These are phyloP conservation scores for Cymbidium sinense DNA, from an alignment of 106 monocot genomes.

Conservation along the genomic window DNA sequence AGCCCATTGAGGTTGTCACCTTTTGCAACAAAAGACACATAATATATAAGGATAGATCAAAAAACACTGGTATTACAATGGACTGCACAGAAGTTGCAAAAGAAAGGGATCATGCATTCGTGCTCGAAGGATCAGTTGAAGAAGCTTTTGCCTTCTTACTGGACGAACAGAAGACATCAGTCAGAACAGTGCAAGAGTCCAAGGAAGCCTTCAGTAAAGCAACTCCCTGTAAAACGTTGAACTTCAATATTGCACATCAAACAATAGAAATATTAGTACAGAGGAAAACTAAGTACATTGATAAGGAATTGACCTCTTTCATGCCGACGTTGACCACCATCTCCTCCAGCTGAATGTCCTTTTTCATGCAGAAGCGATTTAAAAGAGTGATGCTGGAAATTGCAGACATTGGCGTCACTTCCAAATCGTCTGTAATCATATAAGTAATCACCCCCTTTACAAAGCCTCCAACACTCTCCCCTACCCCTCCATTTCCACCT, in stretches of 20 bases:
- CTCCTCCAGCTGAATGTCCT: conserved; percentile 19
- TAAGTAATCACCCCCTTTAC: conserved; percentile 21
- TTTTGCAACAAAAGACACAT: too few relatives aligned
- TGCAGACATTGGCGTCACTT: conserved; percentile 23
- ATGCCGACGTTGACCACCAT: conserved; percentile 11
- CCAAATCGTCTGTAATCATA: conserved; percentile 38
- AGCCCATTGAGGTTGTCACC: too few relatives aligned
- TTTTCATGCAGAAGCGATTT: conserved; percentile 20
- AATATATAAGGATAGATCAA: too few relatives aligned
- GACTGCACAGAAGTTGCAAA: too few relatives aligned
- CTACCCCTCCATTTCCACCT: too few relatives aligned
- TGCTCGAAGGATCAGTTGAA: too few relatives aligned
- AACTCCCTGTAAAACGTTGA: neutral
- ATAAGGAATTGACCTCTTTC: conserved; percentile 11
- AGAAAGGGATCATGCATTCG: too few relatives aligned
- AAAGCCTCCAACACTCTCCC: neutral
- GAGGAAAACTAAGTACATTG: neutral
- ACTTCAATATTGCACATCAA: neutral
- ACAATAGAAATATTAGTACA: neutral
- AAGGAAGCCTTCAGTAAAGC: conserved; percentile 3
- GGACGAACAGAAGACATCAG: neutral
- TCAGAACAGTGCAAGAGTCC: neutral
- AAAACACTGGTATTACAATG: too few relatives aligned
- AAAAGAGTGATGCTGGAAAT: conserved; percentile 22
- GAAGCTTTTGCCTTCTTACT: too few relatives aligned